Base-by-base conservation (phyloP, 176 grass and related monocot species). In the Chrysopogon serrulatus region DNA sequence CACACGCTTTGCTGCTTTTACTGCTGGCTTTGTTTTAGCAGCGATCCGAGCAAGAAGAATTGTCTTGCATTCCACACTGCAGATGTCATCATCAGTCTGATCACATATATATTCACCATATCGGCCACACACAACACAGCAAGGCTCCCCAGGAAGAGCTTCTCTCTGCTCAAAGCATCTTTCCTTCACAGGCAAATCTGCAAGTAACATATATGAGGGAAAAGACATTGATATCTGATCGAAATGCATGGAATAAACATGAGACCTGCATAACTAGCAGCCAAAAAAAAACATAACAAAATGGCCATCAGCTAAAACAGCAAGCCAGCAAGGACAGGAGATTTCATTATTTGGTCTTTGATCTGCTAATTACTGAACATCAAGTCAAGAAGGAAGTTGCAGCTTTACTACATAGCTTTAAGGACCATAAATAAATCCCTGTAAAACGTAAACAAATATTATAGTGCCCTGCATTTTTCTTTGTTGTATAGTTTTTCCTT, bases 41-140 rank as follows among this genome's bases (percentile, higher is more conserved):
- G 83, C 71, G 36, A 86, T 65, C 66, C 77, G 88, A 28, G 85
- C 76, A 86, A 95, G 89, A 75, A 94, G 91, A 88, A 88, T 82
- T 35, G 18, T 86, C 75, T 99, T 96, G 78, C 96, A 99, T 86
- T 96, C 89, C 39, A 82, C 54, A 60, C 96, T 96, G 49, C 96
- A 99, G 36, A 99, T 87, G 43, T 96, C 96, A 83, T 94, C 81
- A 42, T 99, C 88, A 62, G 90, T 94, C 73, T 92, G 78, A 61
- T 96, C 91, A 71, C 90, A 99, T 85, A 96, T 94, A 81, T 96
- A 96, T 68, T 99, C 93, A 21, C 96, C 96, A 78, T 92, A 99
- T 85, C 87, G 74, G 42, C 89, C 86, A 78, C 93, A 99, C 71
- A 96, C 83, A 68, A 62, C 80, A 82, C 96, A 96, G 39, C 73